Conservation (phyloP, 2,329 filamentous ascomycete genomes). For the Clonostachys solani region DNA sequence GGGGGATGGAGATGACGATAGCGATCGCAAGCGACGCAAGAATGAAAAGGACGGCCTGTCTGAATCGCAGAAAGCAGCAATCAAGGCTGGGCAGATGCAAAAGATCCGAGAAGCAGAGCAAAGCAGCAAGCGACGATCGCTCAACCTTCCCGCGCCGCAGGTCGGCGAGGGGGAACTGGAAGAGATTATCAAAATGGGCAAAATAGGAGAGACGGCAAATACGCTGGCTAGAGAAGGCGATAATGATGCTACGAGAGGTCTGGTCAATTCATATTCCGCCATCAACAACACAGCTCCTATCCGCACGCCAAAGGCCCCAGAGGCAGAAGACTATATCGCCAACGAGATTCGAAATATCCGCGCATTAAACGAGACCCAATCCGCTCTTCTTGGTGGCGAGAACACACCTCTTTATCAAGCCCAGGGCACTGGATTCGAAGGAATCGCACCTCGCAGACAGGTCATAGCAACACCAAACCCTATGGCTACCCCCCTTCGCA, state of each 20-base stretch:
- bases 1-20: conserved; percentile 81
- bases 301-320: conserved; percentile 83
- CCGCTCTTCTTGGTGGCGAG: conserved; percentile 87
- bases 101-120: conserved; percentile 95
- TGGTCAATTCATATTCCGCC: conserved; percentile 82
- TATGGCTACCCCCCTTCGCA: conserved; percentile 81
- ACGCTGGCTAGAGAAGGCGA: conserved; percentile 71
- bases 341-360: conserved; percentile 95
- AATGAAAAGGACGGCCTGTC: conserved; percentile 80
- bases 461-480: conserved; percentile 90
- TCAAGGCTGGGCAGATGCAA: conserved; percentile 91
- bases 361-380: conserved; percentile 89
- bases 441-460: conserved; percentile 75
- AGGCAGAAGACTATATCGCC: conserved; percentile 91
- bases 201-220: conserved; percentile 84
- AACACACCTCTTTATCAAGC: conserved; percentile 87
- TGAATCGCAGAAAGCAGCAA: conserved; percentile 77
- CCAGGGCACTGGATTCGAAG: conserved; percentile 77
- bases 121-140: conserved; percentile 81
- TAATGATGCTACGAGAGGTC: conserved; percentile 77
- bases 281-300: conserved; percentile 83
- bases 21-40: conserved; percentile 82
- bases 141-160: conserved; percentile 86
- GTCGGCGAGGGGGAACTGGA: conserved; percentile 91
- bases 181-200: conserved; percentile 98